These are phyloP conservation scores for Hsuehochloa calcarea DNA, from an alignment of 176 grass and related monocot genomes.

Conservation along the genomic window DNA sequence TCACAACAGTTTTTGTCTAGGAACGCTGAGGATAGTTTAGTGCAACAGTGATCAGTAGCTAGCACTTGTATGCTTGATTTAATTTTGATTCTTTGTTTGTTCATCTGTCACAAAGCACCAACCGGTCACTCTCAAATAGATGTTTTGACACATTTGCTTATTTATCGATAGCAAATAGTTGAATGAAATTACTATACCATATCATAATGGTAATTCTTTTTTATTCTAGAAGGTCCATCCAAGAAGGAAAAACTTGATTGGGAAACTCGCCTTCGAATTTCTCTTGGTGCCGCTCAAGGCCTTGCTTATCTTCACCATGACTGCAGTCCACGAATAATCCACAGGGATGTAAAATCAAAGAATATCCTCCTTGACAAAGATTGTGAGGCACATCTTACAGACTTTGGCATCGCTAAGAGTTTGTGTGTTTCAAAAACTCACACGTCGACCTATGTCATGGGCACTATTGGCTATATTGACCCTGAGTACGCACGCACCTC, in stretches of 20 bases:
- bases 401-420: constrained; percentile 97
- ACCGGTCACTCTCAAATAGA: not conserved
- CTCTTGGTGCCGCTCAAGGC: constrained; percentile 84
- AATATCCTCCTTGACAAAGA: constrained; percentile 96
- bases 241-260: constrained; percentile 97
- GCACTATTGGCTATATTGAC: constrained; percentile 99
- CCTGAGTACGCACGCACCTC: constrained; percentile 93
- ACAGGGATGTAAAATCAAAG: constrained; percentile 92
- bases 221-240: constrained; percentile 51
- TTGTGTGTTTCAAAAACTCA: constrained; percentile 92
- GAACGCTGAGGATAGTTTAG: constrained; percentile 3
- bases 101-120: constrained; percentile 18
- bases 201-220: not conserved
- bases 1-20: not conserved
- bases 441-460: constrained; percentile 95
- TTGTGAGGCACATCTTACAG: constrained; percentile 88
- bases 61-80: not conserved
- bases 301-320: constrained; percentile 96
- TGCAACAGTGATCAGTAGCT: not conserved
- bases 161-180: not conserved
- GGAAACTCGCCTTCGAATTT: constrained; percentile 69
- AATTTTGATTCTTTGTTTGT: constrained; percentile 10
- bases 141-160: not conserved
- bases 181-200: not conserved
- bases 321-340: constrained; percentile 89